A percentile compares a stretch with the other conserved stretches of the same genome.
Evolutionary conservation across 2,329 filamentous ascomycete species (phyloP).

Genomic region (Diaporthe citri): DNA sequence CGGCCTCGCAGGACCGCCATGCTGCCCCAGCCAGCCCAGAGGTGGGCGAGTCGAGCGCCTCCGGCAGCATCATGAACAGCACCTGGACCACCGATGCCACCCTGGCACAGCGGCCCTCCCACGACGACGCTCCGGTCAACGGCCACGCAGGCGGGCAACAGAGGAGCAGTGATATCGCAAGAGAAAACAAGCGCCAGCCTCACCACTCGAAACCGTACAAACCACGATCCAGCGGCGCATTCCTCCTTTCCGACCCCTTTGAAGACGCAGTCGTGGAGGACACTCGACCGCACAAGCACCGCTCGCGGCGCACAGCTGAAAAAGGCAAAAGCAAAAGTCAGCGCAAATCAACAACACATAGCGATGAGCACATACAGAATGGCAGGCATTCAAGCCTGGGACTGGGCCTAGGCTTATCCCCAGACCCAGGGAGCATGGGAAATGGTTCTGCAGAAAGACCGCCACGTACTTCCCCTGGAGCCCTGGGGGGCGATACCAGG

Average conservation of each 20-base stretch:
- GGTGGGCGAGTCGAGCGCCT: constrained; percentile 58
- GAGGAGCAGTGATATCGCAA: neutral
- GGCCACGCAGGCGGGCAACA: neutral
- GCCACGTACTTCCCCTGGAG: constrained; percentile 33
- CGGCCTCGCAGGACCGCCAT: constrained; percentile 20
- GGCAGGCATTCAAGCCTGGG: constrained; percentile 30
- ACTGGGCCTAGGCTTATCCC: constrained; percentile 3
- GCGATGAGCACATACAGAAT: constrained; percentile 16
- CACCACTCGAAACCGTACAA: constrained; percentile 52
- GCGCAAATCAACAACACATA: constrained; percentile 22
- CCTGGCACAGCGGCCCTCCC: constrained; percentile 40
- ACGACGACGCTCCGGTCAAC: constrained; percentile 28
- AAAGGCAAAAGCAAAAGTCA: constrained; percentile 38
- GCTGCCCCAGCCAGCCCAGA: constrained; percentile 52
- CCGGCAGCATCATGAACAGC: constrained; percentile 46
- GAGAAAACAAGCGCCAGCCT: constrained; percentile 36
- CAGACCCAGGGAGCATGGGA: constrained; percentile 10
- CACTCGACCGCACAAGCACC: constrained; percentile 45
- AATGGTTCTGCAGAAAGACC: constrained; percentile 29
- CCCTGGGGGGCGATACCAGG: constrained; percentile 18
- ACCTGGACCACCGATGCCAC: constrained; percentile 38
- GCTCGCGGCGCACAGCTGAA: constrained; percentile 36
- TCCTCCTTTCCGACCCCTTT: constrained; percentile 61
- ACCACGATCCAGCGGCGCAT: constrained; percentile 61
- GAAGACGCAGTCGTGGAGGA: constrained; percentile 49